Percentiles rank a stretch among this genome's conserved stretches.
These are phyloP conservation scores for Microthyrium microscopicum DNA, from an alignment of 2,329 filamentous ascomycete genomes.

Conservation along the genomic window DNA sequence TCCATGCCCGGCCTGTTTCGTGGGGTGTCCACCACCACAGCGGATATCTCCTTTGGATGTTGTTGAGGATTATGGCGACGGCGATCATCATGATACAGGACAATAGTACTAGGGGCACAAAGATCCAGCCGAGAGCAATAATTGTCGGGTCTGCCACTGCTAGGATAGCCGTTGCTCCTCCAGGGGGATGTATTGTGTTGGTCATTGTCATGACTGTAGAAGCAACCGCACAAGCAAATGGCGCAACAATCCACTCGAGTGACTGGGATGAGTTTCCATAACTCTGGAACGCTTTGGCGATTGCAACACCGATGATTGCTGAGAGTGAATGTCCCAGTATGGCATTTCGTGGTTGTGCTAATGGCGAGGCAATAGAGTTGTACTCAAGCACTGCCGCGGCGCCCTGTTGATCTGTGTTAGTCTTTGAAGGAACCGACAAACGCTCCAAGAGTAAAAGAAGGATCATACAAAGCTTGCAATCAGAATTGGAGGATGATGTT, in stretches of 20 bases:
- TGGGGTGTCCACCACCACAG: conserved; percentile 32
- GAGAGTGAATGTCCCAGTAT: conserved; percentile 29
- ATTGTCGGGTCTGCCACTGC: conserved; percentile 24
- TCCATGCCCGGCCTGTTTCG: no score
- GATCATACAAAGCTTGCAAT: conserved; percentile 25
- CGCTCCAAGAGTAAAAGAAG: neutral
- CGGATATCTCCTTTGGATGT: conserved; percentile 29
- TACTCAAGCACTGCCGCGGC: conserved; percentile 32
- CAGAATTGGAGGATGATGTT: conserved; percentile 24
- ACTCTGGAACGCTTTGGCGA: conserved; percentile 28
- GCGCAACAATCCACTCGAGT: conserved; percentile 28
- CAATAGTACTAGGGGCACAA: conserved; percentile 25
- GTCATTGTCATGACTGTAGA: conserved; percentile 30
- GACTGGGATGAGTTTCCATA: conserved; percentile 16
- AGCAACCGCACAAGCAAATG: conserved; percentile 25
- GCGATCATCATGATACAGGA: conserved; percentile 25
- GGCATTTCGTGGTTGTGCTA: conserved; percentile 30
- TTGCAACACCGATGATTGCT: conserved; percentile 26
- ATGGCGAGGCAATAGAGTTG: conserved; percentile 28
- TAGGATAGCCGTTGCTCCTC: conserved; percentile 31
- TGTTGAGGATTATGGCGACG: conserved; percentile 28
- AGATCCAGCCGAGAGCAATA: conserved; percentile 29
- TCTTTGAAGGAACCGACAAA: conserved; percentile 8
- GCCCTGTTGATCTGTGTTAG: conserved; percentile 23
- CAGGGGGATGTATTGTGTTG: conserved; percentile 32